Evolutionary conservation across 2,329 filamentous ascomycete species (phyloP), one percentile per base, ranked within the genome.

Genomic region (Penicillium frequentans): DNA sequence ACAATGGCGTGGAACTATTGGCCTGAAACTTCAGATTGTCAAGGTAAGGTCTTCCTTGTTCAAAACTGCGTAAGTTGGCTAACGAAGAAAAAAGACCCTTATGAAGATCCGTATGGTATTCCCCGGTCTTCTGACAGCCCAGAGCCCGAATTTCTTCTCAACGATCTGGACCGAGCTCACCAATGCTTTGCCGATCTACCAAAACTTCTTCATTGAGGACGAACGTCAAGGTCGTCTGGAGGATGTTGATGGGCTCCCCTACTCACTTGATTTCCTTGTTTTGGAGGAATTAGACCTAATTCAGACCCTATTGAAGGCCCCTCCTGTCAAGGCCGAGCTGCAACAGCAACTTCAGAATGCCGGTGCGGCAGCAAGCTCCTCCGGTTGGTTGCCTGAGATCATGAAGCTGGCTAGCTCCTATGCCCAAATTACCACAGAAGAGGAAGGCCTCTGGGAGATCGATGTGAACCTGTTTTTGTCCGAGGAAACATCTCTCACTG

Each of bases 401-500:
- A 90, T 97, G 85, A 90, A 89, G 71, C 83, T 97, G 63, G 85
- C 92, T 10, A 86, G 92, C 21, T 86, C 87, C 1, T 98, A 96
- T 75, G 89, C 92, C 13, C 91, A 93, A 63, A 96, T 99, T 66
- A 93, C 90, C 2, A 87, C 86, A 27, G 95, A 99, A 73, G 95
- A 98, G 70, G 91, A 97, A 76, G 91, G 90, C 8, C 78, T 99
- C 10, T 99, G 95, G 95, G 91, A 97, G 66, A 91, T 97, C 61
- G 95, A 99, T 73, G 90, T 96, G 64, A 98, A 96, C 57, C 84
- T 99, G 2, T 99, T 96, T 75, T 82, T 99, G 47, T 93, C 92
- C 1, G 95, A 99, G 75, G 93, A 98, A 77, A 93, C 91, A 2
- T 93, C 92, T 2, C 90, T 97, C 19, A 96, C 92, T 13, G 90